Evolutionary conservation across 768 basidiomycete genomes (phyloP).

Genomic region (Phylloporus rhodoxanthus): DNA sequence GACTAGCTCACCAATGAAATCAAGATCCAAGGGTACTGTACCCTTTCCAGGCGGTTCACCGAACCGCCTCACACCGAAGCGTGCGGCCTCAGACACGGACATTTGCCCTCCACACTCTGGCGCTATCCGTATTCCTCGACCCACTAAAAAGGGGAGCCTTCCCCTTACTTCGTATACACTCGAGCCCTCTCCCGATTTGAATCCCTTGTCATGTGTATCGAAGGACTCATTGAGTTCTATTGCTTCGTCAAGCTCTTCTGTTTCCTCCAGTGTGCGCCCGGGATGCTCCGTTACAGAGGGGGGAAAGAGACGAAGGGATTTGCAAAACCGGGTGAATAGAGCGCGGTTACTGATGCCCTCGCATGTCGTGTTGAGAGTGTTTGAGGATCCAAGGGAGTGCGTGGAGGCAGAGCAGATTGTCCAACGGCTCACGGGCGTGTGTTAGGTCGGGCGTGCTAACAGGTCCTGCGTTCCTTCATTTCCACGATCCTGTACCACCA

Average conservation of each 20-base stretch:
- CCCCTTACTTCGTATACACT: conserved; percentile 11
- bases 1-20: conserved; percentile 3
- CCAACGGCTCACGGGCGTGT: conserved; percentile 4
- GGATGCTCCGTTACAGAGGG: conserved; percentile 37
- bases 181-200: conserved; percentile 10
- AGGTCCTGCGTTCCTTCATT: not conserved
- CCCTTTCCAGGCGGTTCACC: conserved; percentile 3
- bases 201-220: conserved; percentile 11
- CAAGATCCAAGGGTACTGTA: conserved; percentile 3
- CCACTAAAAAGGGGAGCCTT: conserved; percentile 8
- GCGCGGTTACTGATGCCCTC: conserved; percentile 56
- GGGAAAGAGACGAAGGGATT: conserved; percentile 49
- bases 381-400: conserved; percentile 65
- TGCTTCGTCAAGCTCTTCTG: conserved; percentile 17
- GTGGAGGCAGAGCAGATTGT: conserved; percentile 50
- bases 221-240: conserved; percentile 25
- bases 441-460: not conserved
- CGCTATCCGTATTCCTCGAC: conserved; percentile 13
- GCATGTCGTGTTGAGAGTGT: conserved; percentile 56
- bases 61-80: conserved; percentile 7
- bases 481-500: not conserved
- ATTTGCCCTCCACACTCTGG: conserved; percentile 2
- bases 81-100: conserved; percentile 20
- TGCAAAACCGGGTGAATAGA: conserved; percentile 60
- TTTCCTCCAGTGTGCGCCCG: conserved; percentile 13